Conservation (phyloP, 2,329 filamentous ascomycete genomes). For the Keithomyces neogunnii region DNA sequence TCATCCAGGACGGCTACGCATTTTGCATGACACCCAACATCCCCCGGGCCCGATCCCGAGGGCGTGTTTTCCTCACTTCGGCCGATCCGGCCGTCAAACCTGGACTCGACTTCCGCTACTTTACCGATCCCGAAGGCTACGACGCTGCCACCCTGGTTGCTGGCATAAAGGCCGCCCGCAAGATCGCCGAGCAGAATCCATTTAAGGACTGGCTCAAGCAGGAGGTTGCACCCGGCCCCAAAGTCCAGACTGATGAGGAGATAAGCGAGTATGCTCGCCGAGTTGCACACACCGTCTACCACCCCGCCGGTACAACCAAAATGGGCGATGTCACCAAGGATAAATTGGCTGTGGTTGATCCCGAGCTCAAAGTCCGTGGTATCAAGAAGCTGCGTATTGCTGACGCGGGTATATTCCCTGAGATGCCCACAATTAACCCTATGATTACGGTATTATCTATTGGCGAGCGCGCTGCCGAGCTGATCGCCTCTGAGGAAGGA, state of each 20-base stretch:
- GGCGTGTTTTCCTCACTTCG: constrained; percentile 69
- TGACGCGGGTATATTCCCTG: constrained; percentile 81
- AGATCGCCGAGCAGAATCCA: constrained; percentile 64
- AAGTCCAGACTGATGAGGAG: constrained; percentile 67
- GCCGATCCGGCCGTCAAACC: constrained; percentile 70
- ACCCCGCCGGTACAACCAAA: constrained; percentile 82
- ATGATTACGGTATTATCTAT: constrained; percentile 84
- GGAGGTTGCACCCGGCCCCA: constrained; percentile 70
- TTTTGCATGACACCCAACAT: constrained; percentile 96
- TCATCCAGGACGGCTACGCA: constrained; percentile 60
- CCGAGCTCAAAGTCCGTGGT: constrained; percentile 61
- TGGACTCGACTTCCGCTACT: constrained; percentile 81
- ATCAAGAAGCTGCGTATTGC: constrained; percentile 69
- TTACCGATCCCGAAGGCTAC: constrained; percentile 79
- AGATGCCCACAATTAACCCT: constrained; percentile 79
- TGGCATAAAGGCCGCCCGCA: constrained; percentile 68
- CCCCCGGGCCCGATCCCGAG: constrained; percentile 69
- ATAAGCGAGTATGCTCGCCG: constrained; percentile 73
- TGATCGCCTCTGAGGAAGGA: constrained; percentile 63
- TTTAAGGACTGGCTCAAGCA: constrained; percentile 79
- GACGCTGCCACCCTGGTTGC: constrained; percentile 74
- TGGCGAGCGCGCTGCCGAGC: constrained; percentile 75
- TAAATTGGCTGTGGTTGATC: constrained; percentile 70
- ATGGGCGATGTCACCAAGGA: constrained; percentile 71
- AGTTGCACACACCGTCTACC: constrained; percentile 82